Base-by-base conservation (phyloP, 2,329 filamentous ascomycete species). In the Massarina eburnea region DNA sequence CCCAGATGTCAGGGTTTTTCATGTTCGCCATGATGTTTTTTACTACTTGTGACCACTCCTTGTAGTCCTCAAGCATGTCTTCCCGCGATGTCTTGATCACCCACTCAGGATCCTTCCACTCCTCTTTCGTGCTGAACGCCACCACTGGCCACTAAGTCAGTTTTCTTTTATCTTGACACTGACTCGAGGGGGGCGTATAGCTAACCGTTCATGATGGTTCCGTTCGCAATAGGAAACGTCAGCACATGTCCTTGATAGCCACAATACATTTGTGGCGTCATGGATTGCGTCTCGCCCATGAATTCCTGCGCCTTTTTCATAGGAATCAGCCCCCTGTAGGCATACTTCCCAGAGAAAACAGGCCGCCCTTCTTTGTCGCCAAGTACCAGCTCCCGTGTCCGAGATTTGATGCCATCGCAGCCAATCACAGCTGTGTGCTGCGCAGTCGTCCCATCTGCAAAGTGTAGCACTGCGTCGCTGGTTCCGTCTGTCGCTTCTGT, bases 371-470 rank as follows among this genome's bases (percentile, higher is more conserved):
- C 70, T 0, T 50, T 39, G 2, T 72, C 59, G 0, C 78, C 80
- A 2, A 85, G 68, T 4, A 86, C 62, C 12, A 80, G 61, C 22
- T 76, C 61, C 7, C 84, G 72, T 2, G 79, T 73, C 3, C 72
- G 70, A 1, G 80, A 82, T 59, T 82, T 82, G 57, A 87, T 83
- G 0, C 84, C 84, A 63, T 87, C 84, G 58, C 81, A 84, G 4
- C 80, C 83, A 45, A 86, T 72, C 0, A 83, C 77, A 1, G 73
- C 71, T 48, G 71, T 71, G 22, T 76, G 75, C 20, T 68, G 57
- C 1, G 68, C 75, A 0, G 57, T 66, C 0, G 64, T 71, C 0
- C 76, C 76, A 58, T 81, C 78, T 1, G 63, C 53, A 45, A 81
- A 75, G 7, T 62, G 58, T 22, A 75, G 39, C 1, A 60, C 40